Evolutionary conservation across 2,329 filamentous ascomycete species (phyloP).

Genomic region (Lasiodiplodia sp.): DNA sequence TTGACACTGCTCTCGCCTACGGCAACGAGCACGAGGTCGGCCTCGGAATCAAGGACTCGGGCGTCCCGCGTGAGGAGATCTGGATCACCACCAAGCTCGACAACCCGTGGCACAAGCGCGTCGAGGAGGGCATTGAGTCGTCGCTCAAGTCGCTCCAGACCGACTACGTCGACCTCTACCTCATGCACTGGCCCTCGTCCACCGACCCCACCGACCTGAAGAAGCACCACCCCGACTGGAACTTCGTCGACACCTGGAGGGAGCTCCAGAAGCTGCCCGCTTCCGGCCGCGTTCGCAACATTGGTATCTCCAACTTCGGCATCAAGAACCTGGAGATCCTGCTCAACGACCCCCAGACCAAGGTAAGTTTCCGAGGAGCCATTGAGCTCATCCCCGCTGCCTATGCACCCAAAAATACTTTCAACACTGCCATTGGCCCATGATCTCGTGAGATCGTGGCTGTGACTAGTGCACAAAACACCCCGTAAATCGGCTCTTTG

Average conservation of each 20-base stretch:
- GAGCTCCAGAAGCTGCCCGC: constrained; percentile 74
- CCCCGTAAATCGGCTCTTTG: background rate
- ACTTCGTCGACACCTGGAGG: constrained; percentile 80
- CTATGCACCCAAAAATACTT: background rate
- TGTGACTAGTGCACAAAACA: background rate
- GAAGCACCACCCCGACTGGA: constrained; percentile 79
- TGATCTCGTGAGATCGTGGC: background rate
- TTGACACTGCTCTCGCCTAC: constrained; percentile 79
- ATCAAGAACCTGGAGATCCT: constrained; percentile 80
- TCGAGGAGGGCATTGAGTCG: constrained; percentile 65
- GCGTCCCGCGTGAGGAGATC: constrained; percentile 71
- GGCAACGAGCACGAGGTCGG: constrained; percentile 80
- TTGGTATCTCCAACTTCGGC: constrained; percentile 86
- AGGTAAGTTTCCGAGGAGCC: constrained; percentile 40
- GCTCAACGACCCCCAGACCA: constrained; percentile 69
- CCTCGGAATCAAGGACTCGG: constrained; percentile 71
- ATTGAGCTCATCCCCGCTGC: background rate
- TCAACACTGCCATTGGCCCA: background rate
- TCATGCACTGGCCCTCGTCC: constrained; percentile 73
- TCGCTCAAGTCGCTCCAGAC: constrained; percentile 69
- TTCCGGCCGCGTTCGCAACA: constrained; percentile 77
- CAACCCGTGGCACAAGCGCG: constrained; percentile 79
- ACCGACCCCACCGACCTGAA: constrained; percentile 67
- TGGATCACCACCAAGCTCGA: constrained; percentile 84
- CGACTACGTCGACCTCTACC: constrained; percentile 73